phyloP scores from a whole-genome alignment of 345 rosid genomes.

The Eucalyptus leucophloia region DNA sequence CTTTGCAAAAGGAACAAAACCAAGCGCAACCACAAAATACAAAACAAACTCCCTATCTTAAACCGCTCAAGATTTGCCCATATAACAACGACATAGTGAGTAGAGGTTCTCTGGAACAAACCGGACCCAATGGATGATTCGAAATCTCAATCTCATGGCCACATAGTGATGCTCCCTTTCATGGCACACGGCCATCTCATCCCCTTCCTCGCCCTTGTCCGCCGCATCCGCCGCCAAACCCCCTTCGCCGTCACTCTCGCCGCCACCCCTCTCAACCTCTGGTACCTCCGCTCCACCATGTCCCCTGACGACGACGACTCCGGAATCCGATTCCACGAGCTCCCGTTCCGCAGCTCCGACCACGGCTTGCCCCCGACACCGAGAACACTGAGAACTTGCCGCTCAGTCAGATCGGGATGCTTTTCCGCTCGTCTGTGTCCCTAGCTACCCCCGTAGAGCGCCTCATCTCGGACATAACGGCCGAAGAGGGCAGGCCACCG shows the following conservation, averaged over 20 bases:
- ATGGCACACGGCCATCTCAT: conserved; percentile 13
- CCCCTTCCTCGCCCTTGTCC: conserved; percentile 3
- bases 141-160: neutral
- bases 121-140: neutral
- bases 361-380: conserved; percentile 21
- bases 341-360: conserved; percentile 15
- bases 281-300: conserved; percentile 12
- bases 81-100: neutral
- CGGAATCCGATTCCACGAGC: conserved; percentile 3
- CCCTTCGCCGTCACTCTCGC: conserved; percentile 23
- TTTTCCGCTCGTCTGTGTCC: neutral
- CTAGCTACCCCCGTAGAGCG: neutral
- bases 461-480: neutral
- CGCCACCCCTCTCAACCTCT: conserved; percentile 26
- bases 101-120: neutral
- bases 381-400: conserved; percentile 28
- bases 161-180: conserved; percentile 6
- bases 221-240: conserved; percentile 2
- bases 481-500: conserved; percentile 8
- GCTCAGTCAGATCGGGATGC: neutral
- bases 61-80: too few relatives aligned
- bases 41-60: neutral
- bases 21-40: neutral
- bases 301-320: neutral
- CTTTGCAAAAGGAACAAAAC: neutral